These are phyloP conservation scores for Cutaneotrichosporon sp. DNA, from an alignment of 1,284 basidiomycete genomes.

Conservation along the genomic window DNA sequence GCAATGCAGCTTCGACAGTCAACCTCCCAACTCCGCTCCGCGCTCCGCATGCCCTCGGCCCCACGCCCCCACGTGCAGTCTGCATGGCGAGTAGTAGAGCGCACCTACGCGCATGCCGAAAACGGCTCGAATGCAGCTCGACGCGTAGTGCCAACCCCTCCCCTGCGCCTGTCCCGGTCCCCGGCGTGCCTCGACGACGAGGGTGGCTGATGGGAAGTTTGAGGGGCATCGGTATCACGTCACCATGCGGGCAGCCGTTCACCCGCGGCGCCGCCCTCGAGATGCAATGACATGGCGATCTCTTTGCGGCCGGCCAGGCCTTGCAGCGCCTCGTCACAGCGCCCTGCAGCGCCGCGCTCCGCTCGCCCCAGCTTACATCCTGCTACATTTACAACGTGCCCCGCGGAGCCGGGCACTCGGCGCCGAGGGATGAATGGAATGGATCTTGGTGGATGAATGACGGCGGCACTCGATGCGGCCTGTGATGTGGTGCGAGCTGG, in stretches of 20 bases:
- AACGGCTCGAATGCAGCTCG: too few relatives aligned
- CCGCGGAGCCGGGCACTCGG: not conserved
- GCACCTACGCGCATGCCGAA: too few relatives aligned
- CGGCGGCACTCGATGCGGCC: not conserved
- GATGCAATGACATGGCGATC: not conserved
- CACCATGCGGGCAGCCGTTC: not conserved
- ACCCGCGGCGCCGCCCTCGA: not conserved
- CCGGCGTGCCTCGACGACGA: not conserved
- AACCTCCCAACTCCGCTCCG: too few relatives aligned
- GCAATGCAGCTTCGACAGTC: too few relatives aligned
- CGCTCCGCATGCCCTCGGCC: too few relatives aligned
- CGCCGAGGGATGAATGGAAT: not conserved
- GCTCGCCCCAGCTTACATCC: slow-evolving; percentile 1
- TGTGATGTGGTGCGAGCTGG: not conserved
- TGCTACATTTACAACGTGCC: slow-evolving; percentile 6
- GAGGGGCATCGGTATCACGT: not conserved
- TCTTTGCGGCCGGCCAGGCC: too few relatives aligned
- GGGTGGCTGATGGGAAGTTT: not conserved
- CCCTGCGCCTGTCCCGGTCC: not conserved
- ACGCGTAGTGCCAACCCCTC: too few relatives aligned
- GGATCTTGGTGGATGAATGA: not conserved
- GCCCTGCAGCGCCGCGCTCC: not conserved
- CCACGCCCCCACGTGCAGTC: too few relatives aligned
- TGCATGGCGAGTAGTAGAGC: too few relatives aligned
- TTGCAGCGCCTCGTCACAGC: too few relatives aligned